Percentiles rank a stretch among this genome's conserved stretches.
These are phyloP conservation scores for Piloderma croceum DNA, from an alignment of 768 basidiomycete genomes.

Conservation along the genomic window DNA sequence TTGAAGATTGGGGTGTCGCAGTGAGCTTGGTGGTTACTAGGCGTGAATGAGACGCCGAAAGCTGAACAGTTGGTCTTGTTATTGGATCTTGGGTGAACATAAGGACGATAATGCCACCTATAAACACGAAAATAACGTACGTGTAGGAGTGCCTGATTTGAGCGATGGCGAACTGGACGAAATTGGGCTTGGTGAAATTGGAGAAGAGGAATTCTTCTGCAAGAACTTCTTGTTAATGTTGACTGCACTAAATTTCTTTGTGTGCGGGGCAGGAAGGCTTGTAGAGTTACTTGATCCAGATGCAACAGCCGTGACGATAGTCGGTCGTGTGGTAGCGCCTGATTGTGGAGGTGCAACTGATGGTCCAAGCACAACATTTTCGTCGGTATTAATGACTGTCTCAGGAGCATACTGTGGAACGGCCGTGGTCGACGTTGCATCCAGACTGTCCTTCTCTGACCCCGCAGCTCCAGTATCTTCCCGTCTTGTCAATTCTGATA, in stretches of 20 bases:
- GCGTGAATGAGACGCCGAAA: constrained; percentile 61
- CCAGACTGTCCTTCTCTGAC: not conserved
- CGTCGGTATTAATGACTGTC: not conserved
- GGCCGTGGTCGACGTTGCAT: not conserved
- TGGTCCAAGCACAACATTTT: not conserved
- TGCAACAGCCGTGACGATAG: too few relatives aligned
- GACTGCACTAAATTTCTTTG: constrained; percentile 83
- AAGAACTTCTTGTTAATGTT: constrained; percentile 97
- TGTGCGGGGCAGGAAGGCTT: constrained; percentile 41
- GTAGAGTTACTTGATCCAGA: too few relatives aligned
- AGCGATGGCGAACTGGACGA: constrained; percentile 37
- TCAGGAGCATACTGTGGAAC: too few relatives aligned
- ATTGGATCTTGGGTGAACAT: constrained; percentile 14
- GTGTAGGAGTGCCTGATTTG: constrained; percentile 48
- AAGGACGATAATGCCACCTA: constrained; percentile 6
- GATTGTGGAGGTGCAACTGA: not conserved
- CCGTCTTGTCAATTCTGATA: constrained; percentile 39
- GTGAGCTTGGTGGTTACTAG: constrained; percentile 87
- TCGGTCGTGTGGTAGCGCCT: not conserved
- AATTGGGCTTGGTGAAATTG: constrained; percentile 40
- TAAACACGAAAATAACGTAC: constrained; percentile 34
- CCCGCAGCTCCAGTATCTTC: constrained; percentile 24
- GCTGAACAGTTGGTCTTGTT: constrained; percentile 57
- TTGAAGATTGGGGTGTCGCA: constrained; percentile 50
- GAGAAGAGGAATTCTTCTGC: constrained; percentile 73